Base-by-base conservation (phyloP, 306 rosid species). In the Rosa lucieae region DNA sequence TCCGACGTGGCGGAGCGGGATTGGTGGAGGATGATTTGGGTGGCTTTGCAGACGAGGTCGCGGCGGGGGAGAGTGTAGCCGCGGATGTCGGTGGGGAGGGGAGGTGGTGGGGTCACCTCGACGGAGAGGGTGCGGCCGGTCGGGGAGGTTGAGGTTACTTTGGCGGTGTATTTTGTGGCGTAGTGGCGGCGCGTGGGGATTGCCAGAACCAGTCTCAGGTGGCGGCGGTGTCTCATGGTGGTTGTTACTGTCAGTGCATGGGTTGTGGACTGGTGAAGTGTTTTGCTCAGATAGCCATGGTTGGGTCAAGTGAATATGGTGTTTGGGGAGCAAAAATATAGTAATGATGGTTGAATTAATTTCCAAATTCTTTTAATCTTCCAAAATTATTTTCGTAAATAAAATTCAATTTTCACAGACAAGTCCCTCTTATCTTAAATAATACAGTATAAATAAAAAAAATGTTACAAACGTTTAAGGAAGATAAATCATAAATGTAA, bases 111-210 rank as follows among this genome's bases (percentile, higher is more conserved):
- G 14, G 89, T 84, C 3, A 95, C 98, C 82, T 88, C 92, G 18
- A 87, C 99, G 8, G 96, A 87, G 12, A 95, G 80, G 35, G 92
- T 88, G n/a, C 89, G 89, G 0, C 99, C 98, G 0, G 88, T 88
- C 2, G 92, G 80, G 56, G 96, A 88, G 21, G 90, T 62, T 26
- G 97, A 90, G 66, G 89, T 91, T 53, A 95, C 84, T 69, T 89
- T 95, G 21, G 99, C 99, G 0, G 97, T 95, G 88, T 92, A 95
- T 76, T 87, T 91, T 0, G 97, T 95, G 82, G 87, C 91, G 26
- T 80, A 92, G 75, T 84, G 86, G 76, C 97, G 92, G 67, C 79
- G 78, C 1, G 42, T 49, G 65, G 73, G 0, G 26, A 26, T 21
- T 70, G 44, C 20, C 73, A 43, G 23, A 63, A 43, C 52, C 70